These are phyloP conservation scores for Exophiala viscosa DNA, from an alignment of 2,329 filamentous ascomycete species.

Conservation along the genomic window DNA sequence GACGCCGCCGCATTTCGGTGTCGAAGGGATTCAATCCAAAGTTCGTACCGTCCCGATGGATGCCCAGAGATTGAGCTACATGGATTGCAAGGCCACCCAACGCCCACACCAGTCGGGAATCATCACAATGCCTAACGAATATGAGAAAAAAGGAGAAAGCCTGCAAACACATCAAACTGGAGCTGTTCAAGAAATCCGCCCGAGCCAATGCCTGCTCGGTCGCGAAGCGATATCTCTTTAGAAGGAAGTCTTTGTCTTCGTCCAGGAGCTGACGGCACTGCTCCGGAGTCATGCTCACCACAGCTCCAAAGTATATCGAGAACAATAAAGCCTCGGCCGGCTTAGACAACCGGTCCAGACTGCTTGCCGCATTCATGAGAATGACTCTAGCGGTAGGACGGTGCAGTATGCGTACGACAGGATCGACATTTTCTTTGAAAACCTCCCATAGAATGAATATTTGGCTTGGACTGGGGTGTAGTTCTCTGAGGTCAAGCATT, in stretches of 20 bases:
- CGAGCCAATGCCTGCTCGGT: constrained; percentile 61
- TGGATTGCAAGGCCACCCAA: constrained; percentile 42
- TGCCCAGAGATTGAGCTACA: constrained; percentile 35
- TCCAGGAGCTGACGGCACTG: constrained; percentile 51
- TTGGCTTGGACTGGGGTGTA: constrained; percentile 54
- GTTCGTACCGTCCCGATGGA: constrained; percentile 47
- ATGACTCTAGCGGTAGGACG: constrained; percentile 51
- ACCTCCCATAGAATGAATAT: constrained; percentile 54
- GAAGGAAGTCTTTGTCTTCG: constrained; percentile 48
- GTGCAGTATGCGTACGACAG: constrained; percentile 59
- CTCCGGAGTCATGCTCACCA: constrained; percentile 48
- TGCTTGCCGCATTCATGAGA: constrained; percentile 49
- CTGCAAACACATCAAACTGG: constrained; percentile 60
- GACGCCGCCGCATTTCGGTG: constrained; percentile 37
- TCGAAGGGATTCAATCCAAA: constrained; percentile 54
- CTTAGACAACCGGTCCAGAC: constrained; percentile 49
- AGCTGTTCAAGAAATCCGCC: constrained; percentile 60
- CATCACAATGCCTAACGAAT: constrained; percentile 46
- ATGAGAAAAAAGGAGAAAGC: constrained; percentile 61
- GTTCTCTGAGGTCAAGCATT: constrained; percentile 51
- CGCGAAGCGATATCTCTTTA: constrained; percentile 59
- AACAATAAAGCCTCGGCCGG: constrained; percentile 57
- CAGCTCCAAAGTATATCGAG: constrained; percentile 56
- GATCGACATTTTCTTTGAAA: constrained; percentile 60
- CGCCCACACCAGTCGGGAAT: constrained; percentile 43